These are phyloP conservation scores for Arthroderma sp. DNA, from an alignment of 2,329 filamentous ascomycete genomes.

Conservation along the genomic window DNA sequence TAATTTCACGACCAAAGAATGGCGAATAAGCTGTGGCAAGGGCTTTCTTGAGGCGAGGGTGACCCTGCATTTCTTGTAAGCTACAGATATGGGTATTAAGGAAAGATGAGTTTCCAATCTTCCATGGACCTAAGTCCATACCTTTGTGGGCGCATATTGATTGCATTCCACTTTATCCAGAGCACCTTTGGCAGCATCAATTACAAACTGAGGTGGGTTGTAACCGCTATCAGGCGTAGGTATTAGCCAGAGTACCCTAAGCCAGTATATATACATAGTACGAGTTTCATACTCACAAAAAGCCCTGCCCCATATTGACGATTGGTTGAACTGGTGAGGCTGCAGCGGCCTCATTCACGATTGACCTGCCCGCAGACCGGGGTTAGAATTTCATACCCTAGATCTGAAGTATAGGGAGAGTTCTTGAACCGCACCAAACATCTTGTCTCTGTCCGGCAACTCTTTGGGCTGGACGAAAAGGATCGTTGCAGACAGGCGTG, in stretches of 20 bases:
- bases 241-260: not conserved
- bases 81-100: not conserved
- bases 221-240: conserved; percentile 47
- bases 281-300: conserved; percentile 31
- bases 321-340: conserved; percentile 52
- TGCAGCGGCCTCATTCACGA: conserved; percentile 54
- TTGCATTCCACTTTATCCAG: conserved; percentile 91
- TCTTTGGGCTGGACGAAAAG: conserved; percentile 34
- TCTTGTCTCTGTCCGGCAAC: conserved; percentile 39
- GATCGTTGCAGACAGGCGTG: conserved; percentile 24
- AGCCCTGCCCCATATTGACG: conserved; percentile 56
- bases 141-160: conserved; percentile 91
- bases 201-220: conserved; percentile 81
- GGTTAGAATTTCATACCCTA: not conserved
- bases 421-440: conserved; percentile 29
- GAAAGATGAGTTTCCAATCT: not conserved
- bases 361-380: conserved; percentile 36
- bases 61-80: conserved; percentile 39
- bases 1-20: conserved; percentile 65
- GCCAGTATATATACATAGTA: not conserved
- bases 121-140: conserved; percentile 15
- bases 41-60: conserved; percentile 81
- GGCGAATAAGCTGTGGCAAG: conserved; percentile 86
- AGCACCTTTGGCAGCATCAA: conserved; percentile 81
- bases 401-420: not conserved